Conservation (phyloP, 2,329 filamentous ascomycete species). For the Aspergillus candidus region DNA sequence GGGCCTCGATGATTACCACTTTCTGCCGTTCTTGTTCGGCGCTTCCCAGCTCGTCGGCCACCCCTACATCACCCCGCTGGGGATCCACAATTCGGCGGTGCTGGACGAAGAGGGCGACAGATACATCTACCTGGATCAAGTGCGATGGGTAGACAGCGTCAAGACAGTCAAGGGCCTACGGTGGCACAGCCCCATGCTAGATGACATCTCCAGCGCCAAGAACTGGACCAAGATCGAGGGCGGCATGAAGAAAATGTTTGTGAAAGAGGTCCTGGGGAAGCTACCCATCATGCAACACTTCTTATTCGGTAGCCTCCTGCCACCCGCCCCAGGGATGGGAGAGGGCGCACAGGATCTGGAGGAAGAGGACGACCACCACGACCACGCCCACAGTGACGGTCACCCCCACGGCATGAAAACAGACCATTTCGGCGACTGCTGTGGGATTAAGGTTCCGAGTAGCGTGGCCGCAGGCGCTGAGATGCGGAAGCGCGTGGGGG, state of each 20-base stretch:
- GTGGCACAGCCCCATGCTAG: conserved; percentile 97
- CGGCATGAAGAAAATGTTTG: conserved; percentile 96
- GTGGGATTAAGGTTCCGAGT: conserved; percentile 94
- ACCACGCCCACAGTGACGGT: conserved; percentile 58
- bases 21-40: conserved; percentile 90
- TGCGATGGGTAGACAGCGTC: conserved; percentile 88
- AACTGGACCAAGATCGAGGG: conserved; percentile 88
- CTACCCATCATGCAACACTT: conserved; percentile 99
- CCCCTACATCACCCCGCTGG: conserved; percentile 68
- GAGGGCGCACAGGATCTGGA: conserved; percentile 44
- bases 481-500: conserved; percentile 66
- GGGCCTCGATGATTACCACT: conserved; percentile 97
- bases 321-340: conserved; percentile 73
- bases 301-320: conserved; percentile 78
- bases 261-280: conserved; percentile 86
- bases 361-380: conserved; percentile 44
- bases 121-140: conserved; percentile 87
- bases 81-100: conserved; percentile 80
- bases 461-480: conserved; percentile 87
- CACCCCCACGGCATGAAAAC: conserved; percentile 57
- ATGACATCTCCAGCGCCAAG: conserved; percentile 88
- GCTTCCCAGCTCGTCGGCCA: conserved; percentile 85
- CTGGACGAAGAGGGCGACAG: conserved; percentile 80
- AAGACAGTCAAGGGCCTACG: conserved; percentile 91
- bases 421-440: conserved; percentile 84